Conservation (phyloP, 371 early-diverging fungal genomes). For the Lichtheimia ramosa region DNA sequence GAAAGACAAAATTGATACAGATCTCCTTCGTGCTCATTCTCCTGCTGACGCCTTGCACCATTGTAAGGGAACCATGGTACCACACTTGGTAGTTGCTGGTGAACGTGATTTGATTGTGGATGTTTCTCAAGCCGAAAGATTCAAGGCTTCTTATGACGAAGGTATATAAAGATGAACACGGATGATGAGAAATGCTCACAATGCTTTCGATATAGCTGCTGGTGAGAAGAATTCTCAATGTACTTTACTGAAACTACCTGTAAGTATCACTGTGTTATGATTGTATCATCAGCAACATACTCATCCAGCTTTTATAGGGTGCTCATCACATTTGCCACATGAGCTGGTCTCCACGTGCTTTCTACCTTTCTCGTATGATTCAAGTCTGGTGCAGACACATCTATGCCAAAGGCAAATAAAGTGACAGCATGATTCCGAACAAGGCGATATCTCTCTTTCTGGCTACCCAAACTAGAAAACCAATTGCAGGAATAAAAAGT, state of each 20-base stretch:
- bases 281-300: neutral
- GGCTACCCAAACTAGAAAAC: no score
- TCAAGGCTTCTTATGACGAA: conserved; percentile 28
- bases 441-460: no score
- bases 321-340: conserved; percentile 37
- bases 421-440: no score
- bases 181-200: conserved; percentile 2
- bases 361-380: conserved; percentile 28
- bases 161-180: conserved; percentile 22
- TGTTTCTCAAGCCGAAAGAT: conserved; percentile 13
- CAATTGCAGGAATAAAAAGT: no score
- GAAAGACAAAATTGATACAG: conserved; percentile 28
- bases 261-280: conserved; percentile 5
- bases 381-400: conserved; percentile 38
- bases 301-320: conserved; percentile 10
- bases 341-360: conserved; percentile 42
- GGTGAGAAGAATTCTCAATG: conserved; percentile 13
- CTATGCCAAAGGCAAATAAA: conserved; percentile 14
- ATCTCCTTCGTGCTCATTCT: conserved; percentile 48
- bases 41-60: conserved; percentile 30
- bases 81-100: conserved; percentile 32
- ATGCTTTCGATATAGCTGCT: conserved; percentile 5
- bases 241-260: conserved; percentile 14
- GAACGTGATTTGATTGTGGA: conserved; percentile 35
- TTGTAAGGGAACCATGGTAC: conserved; percentile 21